Evolutionary conservation across 148 eudicot species (phyloP).

Genomic region (Cornus kousa): DNA sequence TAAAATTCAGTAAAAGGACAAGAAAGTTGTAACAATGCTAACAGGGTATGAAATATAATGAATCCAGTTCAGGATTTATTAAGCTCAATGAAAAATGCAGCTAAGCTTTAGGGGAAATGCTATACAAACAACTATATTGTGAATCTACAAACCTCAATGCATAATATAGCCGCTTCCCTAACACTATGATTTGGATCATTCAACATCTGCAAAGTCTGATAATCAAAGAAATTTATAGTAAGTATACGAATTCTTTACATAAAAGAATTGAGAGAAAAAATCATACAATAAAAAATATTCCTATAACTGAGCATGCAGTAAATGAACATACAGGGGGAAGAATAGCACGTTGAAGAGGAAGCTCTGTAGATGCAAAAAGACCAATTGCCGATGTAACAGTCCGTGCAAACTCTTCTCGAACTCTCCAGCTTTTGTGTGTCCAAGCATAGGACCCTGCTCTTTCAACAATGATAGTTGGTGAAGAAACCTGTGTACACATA

Average conservation of each 20-base stretch:
- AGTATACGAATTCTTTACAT: conserved; percentile 8
- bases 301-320: background rate
- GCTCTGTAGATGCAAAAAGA: conserved; percentile 93
- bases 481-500: conserved; percentile 66
- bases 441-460: conserved; percentile 95
- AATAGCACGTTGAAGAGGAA: conserved; percentile 95
- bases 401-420: conserved; percentile 92
- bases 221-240: conserved; percentile 12
- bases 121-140: background rate
- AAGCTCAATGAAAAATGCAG: conserved; percentile 1
- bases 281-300: background rate
- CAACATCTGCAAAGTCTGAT: conserved; percentile 93
- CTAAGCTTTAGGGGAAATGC: background rate
- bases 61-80: background rate
- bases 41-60: background rate
- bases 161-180: conserved; percentile 84
- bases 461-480: conserved; percentile 93
- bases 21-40: background rate
- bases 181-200: conserved; percentile 88
- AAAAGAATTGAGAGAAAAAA: background rate
- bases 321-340: conserved; percentile 76
- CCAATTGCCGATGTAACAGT: conserved; percentile 91
- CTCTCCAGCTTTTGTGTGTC: conserved; percentile 97
- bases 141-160: conserved; percentile 76
- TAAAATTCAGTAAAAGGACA: background rate